phyloP scores from a whole-genome alignment of 345 rosid species.

The Eucalyptus curtisii region DNA sequence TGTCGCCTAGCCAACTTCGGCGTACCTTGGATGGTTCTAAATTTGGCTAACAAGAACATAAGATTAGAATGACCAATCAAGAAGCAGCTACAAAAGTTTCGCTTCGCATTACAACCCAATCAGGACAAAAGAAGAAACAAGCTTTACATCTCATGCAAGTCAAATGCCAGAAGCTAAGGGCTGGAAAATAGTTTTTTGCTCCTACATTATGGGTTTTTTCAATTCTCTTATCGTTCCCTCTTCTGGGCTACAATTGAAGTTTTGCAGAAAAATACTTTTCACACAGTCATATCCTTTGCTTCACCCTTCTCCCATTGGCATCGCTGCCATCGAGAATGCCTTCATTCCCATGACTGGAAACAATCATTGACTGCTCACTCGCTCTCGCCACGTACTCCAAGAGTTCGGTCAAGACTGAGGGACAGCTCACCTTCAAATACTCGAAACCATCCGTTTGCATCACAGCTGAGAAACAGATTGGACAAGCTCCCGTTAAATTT shows the following conservation, averaged over 20 bases:
- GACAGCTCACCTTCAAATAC: slow-evolving; percentile 52
- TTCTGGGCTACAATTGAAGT: neutral
- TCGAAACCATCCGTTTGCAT: slow-evolving; percentile 60
- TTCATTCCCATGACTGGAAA: slow-evolving; percentile 25
- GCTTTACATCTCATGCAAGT: slow-evolving; percentile 16
- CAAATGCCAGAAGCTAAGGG: neutral
- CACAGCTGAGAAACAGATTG: slow-evolving; percentile 28
- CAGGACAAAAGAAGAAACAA: neutral
- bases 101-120: neutral
- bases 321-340: slow-evolving; percentile 41
- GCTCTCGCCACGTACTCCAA: slow-evolving; percentile 44
- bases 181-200: slow-evolving; percentile 4
- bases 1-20: neutral
- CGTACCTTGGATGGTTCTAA: neutral
- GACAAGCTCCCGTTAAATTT: neutral
- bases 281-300: slow-evolving; percentile 32
- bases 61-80: neutral
- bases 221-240: neutral
- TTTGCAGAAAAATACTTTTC: neutral
- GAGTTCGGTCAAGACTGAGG: slow-evolving; percentile 37
- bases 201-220: neutral
- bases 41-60: neutral
- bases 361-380: slow-evolving; percentile 24
- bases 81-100: neutral
- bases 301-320: slow-evolving; percentile 45